Conservation (phyloP, 164 flowering plant species). For the Kingdonia uniflora region DNA sequence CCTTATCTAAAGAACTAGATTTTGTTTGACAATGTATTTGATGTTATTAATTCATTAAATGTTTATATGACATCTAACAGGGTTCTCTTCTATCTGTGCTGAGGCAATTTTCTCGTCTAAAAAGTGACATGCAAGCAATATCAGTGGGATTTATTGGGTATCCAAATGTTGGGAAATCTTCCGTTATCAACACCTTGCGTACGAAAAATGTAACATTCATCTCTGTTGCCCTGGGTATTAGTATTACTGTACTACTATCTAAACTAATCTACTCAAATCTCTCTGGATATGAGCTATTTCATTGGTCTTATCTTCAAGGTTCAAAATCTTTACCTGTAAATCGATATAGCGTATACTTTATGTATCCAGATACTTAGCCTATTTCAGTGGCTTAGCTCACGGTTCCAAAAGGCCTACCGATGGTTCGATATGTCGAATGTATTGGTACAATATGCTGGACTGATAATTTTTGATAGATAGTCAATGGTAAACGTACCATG, state of each 20-base stretch:
- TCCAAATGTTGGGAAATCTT: constrained; percentile 99
- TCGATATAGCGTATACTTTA: no score
- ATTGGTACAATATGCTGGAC: no score
- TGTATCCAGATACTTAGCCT: no score
- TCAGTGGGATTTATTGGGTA: constrained; percentile 98
- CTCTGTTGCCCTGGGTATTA: not conserved
- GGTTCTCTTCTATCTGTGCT: constrained; percentile 87
- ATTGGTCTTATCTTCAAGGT: no score
- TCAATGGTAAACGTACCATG: no score
- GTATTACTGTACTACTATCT: not conserved
- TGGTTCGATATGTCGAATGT: no score
- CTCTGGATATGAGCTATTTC: no score
- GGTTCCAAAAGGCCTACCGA: no score
- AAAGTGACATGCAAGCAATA: constrained; percentile 95
- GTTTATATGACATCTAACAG: constrained; percentile 22
- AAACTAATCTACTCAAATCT: no score
- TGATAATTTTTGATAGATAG: no score
- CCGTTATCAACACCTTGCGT: constrained; percentile 92
- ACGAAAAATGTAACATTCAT: constrained; percentile 71
- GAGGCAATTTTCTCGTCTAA: constrained; percentile 91
- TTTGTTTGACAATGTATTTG: not conserved
- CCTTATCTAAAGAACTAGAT: not conserved
- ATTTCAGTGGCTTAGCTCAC: no score
- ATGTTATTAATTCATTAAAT: not conserved
- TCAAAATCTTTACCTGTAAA: no score